Percentiles rank a stretch among this genome's conserved stretches.
Evolutionary conservation across 352 stramenopile genomes (phyloP).

Genomic region (Phytophthora chlamydospora): DNA sequence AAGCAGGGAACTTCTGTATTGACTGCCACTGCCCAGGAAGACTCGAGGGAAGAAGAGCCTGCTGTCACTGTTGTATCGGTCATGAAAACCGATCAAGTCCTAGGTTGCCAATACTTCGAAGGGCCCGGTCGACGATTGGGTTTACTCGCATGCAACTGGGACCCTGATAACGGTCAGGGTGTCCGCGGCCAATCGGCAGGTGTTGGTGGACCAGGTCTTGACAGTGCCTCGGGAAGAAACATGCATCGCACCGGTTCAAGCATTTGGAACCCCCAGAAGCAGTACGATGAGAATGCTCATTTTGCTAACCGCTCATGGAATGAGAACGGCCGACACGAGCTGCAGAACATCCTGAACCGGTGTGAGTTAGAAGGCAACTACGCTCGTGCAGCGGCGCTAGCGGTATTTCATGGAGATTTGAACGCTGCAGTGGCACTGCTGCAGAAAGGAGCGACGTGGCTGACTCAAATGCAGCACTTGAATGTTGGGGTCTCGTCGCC

Average conservation of each 20-base stretch:
- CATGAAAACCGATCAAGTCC: slow-evolving; percentile 62
- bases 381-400: slow-evolving; percentile 68
- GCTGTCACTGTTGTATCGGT: slow-evolving; percentile 46
- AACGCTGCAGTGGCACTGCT: slow-evolving; percentile 67
- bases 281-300: slow-evolving; percentile 55
- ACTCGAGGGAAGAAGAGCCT: slow-evolving; percentile 27
- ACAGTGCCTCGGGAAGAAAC: slow-evolving; percentile 37
- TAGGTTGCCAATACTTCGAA: slow-evolving; percentile 81
- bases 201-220: slow-evolving; percentile 35
- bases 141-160: slow-evolving; percentile 85
- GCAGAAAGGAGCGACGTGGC: slow-evolving; percentile 69
- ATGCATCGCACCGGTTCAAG: slow-evolving; percentile 72
- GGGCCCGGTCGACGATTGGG: slow-evolving; percentile 67
- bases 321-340: slow-evolving; percentile 58
- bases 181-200: slow-evolving; percentile 23
- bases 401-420: slow-evolving; percentile 87
- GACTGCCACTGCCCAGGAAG: slow-evolving; percentile 25
- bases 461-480: slow-evolving; percentile 63
- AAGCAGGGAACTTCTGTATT: slow-evolving; percentile 8
- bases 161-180: slow-evolving; percentile 70
- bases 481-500: slow-evolving; percentile 40
- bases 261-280: slow-evolving; percentile 67
- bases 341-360: slow-evolving; percentile 62
- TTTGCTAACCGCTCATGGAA: slow-evolving; percentile 59
- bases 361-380: slow-evolving; percentile 74